Evolutionary conservation across 129 eudicot species (phyloP).

Genomic region (Flaveria robusta): DNA sequence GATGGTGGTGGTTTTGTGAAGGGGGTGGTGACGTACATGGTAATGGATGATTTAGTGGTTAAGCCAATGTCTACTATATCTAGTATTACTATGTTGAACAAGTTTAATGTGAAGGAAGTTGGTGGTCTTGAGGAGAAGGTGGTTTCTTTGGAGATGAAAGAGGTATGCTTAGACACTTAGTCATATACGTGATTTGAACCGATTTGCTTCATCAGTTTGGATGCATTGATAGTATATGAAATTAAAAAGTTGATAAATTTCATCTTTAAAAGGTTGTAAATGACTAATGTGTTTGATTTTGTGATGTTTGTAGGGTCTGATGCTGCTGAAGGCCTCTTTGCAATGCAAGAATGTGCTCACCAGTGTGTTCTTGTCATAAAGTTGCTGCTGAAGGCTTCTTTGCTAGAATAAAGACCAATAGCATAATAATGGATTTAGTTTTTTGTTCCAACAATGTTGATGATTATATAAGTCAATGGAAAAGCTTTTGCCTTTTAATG

Average conservation of each 20-base stretch:
- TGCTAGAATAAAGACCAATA: conserved; percentile 2
- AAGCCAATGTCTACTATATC: conserved; percentile 60
- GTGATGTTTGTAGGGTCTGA: conserved; percentile 31
- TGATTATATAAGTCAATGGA: neutral
- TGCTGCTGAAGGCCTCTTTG: conserved; percentile 39
- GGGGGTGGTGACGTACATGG: conserved; percentile 60
- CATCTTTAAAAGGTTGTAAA: neutral
- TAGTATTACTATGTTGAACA: conserved; percentile 40
- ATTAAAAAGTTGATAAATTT: too few species aligned
- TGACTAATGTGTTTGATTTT: neutral
- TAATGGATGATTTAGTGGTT: conserved; percentile 57
- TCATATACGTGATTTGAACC: neutral
- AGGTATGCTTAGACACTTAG: conserved; percentile 31
- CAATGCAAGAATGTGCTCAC: conserved; percentile 35
- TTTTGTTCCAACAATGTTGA: conserved; percentile 8
- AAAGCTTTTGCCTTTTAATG: conserved; percentile 11
- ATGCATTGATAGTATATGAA: too few species aligned
- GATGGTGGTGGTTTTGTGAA: conserved; percentile 52
- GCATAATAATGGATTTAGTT: neutral
- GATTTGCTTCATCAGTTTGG: too few species aligned
- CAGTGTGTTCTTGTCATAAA: conserved; percentile 31
- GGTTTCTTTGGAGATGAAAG: conserved; percentile 41
- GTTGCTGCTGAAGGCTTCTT: neutral
- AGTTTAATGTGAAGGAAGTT: conserved; percentile 45
- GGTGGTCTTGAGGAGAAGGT: conserved; percentile 43